phyloP scores from a whole-genome alignment of 768 basidiomycete species.

The Leccinum incarnatum region DNA sequence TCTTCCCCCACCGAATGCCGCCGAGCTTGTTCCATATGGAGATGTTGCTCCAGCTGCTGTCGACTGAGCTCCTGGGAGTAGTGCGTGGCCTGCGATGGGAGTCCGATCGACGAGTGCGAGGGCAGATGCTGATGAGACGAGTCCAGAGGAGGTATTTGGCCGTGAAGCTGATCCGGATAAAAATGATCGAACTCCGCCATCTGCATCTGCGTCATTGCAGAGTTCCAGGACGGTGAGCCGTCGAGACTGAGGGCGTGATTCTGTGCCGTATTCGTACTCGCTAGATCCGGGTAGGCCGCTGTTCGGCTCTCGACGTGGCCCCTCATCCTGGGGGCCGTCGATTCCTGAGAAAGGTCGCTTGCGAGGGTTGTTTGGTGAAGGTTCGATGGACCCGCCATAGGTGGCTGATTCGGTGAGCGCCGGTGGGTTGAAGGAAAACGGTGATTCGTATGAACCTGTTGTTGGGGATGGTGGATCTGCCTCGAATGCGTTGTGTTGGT shows the following conservation, averaged over 20 bases:
- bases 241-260: constrained; percentile 76
- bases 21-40: constrained; percentile 34
- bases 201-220: constrained; percentile 68
- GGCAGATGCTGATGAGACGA: constrained; percentile 46
- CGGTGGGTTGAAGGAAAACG: constrained; percentile 79
- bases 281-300: constrained; percentile 28
- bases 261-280: constrained; percentile 66
- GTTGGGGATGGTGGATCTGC: constrained; percentile 31
- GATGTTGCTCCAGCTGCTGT: constrained; percentile 42
- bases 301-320: constrained; percentile 38
- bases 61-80: constrained; percentile 51
- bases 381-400: constrained; percentile 31
- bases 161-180: constrained; percentile 40
- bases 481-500: constrained; percentile 29
- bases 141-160: constrained; percentile 44
- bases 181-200: constrained; percentile 46
- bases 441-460: constrained; percentile 50
- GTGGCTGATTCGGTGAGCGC: constrained; percentile 39
- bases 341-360: constrained; percentile 63
- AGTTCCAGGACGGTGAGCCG: constrained; percentile 85
- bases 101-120: constrained; percentile 51
- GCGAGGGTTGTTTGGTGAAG: constrained; percentile 46
- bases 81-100: constrained; percentile 29
- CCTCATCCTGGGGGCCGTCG: constrained; percentile 45
- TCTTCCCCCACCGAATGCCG: constrained; percentile 35